These are phyloP conservation scores for Umbelopsis sp. DNA, from an alignment of 192 early-diverging fungal species.

Conservation along the genomic window DNA sequence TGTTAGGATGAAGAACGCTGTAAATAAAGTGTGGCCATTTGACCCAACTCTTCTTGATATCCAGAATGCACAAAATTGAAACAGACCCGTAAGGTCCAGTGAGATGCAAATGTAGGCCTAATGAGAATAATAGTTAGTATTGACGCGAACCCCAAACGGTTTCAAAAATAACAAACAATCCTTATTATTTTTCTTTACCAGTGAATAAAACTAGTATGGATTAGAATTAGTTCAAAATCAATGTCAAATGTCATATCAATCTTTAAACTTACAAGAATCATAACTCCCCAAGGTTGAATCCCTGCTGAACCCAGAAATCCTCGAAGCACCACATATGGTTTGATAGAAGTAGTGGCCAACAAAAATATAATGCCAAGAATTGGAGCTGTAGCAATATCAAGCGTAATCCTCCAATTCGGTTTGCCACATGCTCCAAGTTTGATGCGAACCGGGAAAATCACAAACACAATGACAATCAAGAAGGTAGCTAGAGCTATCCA, in stretches of 20 bases:
- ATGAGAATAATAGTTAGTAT: neutral
- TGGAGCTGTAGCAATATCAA: conserved; percentile 76
- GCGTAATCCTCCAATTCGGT: conserved; percentile 36
- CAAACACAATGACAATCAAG: conserved; percentile 56
- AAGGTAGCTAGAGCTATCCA: conserved; percentile 66
- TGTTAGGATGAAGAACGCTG: conserved; percentile 70
- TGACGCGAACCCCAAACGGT: neutral
- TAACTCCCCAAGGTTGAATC: conserved; percentile 78
- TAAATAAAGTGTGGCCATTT: conserved; percentile 62
- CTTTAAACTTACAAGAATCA: conserved; percentile 44
- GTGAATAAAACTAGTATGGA: conserved; percentile 65
- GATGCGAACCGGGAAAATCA: conserved; percentile 62
- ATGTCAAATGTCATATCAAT: neutral
- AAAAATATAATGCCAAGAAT: conserved; percentile 68
- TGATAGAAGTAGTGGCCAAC: conserved; percentile 59
- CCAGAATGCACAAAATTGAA: conserved; percentile 75
- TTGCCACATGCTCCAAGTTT: conserved; percentile 27
- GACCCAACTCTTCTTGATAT: conserved; percentile 66
- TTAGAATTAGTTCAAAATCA: neutral
- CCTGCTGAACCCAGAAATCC: conserved; percentile 65
- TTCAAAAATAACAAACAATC: too few species aligned
- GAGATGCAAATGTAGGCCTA: conserved; percentile 84
- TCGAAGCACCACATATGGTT: conserved; percentile 33
- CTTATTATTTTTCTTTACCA: conserved; percentile 43
- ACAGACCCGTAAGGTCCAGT: conserved; percentile 79